These are phyloP conservation scores for Pleurotus tuber-regium DNA, from an alignment of 768 basidiomycete genomes.

Conservation along the genomic window DNA sequence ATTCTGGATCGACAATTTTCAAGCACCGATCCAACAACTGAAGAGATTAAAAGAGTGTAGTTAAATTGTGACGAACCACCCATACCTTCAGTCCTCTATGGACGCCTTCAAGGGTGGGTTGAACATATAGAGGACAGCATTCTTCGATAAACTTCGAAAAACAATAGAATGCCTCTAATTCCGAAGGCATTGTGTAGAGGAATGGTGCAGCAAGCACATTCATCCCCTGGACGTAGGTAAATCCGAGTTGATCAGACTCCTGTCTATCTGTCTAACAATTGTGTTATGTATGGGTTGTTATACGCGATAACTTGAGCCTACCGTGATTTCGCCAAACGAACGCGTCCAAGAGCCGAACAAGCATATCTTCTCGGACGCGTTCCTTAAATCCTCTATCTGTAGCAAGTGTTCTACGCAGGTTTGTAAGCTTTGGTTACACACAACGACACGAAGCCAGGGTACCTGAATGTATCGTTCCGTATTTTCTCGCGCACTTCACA, in stretches of 20 bases:
- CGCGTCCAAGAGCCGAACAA: conserved; percentile 93
- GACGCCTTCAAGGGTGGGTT: conserved; percentile 93
- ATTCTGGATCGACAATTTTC: conserved; percentile 85
- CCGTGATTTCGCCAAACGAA: conserved; percentile 97
- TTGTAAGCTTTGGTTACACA: conserved; percentile 11
- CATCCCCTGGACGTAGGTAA: conserved; percentile 99
- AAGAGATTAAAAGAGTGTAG: neutral
- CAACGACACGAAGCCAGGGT: conserved; percentile 10
- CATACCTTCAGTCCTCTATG: conserved; percentile 89
- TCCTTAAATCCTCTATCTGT: conserved; percentile 98
- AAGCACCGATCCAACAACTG: conserved; percentile 93
- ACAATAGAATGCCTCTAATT: conserved; percentile 97
- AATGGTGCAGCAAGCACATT: conserved; percentile 98
- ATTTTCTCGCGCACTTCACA: conserved; percentile 91
- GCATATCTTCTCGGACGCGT: conserved; percentile 94
- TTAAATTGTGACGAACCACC: conserved; percentile 4
- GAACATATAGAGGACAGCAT: conserved; percentile 93
- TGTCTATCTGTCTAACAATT: conserved; percentile 54
- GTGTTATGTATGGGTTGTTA: neutral
- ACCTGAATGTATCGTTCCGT: conserved; percentile 96
- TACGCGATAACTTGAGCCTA: conserved; percentile 24
- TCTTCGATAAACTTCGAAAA: conserved; percentile 96
- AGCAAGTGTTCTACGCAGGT: conserved; percentile 69
- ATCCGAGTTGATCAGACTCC: conserved; percentile 76
- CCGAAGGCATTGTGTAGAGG: conserved; percentile 94